Conservation (phyloP, 2,329 filamentous ascomycete species). For the Colletotrichum neosansevieriae region DNA sequence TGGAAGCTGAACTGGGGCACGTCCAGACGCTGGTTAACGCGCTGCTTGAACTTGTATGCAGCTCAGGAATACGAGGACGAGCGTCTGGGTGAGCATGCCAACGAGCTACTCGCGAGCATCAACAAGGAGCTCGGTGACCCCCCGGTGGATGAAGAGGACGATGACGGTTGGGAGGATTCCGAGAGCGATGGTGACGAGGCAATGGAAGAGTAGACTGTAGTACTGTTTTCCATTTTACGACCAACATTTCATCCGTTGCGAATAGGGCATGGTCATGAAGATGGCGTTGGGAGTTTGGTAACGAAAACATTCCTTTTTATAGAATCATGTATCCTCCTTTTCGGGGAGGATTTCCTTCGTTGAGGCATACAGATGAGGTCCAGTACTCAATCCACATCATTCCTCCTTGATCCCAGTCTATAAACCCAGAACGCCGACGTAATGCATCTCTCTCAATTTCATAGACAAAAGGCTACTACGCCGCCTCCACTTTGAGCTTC, state of each 20-base stretch:
- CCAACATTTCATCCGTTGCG: not conserved
- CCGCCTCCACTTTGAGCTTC: slow-evolving; percentile 77
- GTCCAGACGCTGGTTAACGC: slow-evolving; percentile 85
- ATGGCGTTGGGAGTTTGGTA: slow-evolving; percentile 32
- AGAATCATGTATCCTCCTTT: slow-evolving; percentile 16
- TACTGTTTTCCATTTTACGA: not conserved
- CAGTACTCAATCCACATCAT: slow-evolving; percentile 16
- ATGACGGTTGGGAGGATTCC: slow-evolving; percentile 61
- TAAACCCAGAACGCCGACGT: slow-evolving; percentile 28
- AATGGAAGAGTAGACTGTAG: slow-evolving; percentile 57
- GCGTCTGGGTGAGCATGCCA: slow-evolving; percentile 78
- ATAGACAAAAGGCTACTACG: slow-evolving; percentile 1
- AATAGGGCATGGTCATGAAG: slow-evolving; percentile 1
- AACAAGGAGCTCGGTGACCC: slow-evolving; percentile 74
- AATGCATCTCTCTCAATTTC: slow-evolving; percentile 15
- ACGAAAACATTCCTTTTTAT: not conserved
- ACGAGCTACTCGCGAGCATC: slow-evolving; percentile 75
- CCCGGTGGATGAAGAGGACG: slow-evolving; percentile 65
- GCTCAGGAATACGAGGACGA: slow-evolving; percentile 88
- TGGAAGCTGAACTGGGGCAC: slow-evolving; percentile 76
- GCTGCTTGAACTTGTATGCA: slow-evolving; percentile 83
- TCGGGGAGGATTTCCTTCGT: not conserved
- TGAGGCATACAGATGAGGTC: slow-evolving; percentile 20
- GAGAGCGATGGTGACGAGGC: slow-evolving; percentile 61
- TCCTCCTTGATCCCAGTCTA: slow-evolving; percentile 12